Conservation (phyloP, 345 rosid species). For the Physaria fendleri region DNA sequence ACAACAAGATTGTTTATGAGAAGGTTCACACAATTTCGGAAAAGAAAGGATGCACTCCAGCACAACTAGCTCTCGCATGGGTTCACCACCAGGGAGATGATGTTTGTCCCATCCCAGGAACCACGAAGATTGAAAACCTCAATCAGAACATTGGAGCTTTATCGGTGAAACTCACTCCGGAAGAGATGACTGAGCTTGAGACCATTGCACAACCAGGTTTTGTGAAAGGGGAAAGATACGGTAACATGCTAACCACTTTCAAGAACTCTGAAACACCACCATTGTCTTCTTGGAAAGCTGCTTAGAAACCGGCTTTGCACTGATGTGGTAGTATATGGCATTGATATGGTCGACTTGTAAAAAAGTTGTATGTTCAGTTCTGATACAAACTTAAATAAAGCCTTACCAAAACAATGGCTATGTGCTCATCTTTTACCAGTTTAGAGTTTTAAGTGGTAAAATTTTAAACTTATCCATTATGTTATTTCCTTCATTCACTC, state of each 20-base stretch:
- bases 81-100: constrained; percentile 62
- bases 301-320: not conserved
- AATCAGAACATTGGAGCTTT: constrained; percentile 51
- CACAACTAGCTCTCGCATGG: constrained; percentile 64
- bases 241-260: not conserved
- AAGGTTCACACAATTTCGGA: constrained; percentile 37
- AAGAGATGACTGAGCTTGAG: constrained; percentile 52
- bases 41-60: constrained; percentile 51
- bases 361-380: too few relatives aligned
- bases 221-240: constrained; percentile 40
- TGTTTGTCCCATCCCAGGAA: constrained; percentile 58
- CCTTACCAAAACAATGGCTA: too few relatives aligned
- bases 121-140: constrained; percentile 52
- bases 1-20: constrained; percentile 37
- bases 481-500: too few relatives aligned
- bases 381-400: too few relatives aligned
- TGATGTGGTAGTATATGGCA: not conserved
- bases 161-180: constrained; percentile 40
- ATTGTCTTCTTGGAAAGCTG: constrained; percentile 42
- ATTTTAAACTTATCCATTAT: too few relatives aligned
- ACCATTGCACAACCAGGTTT: constrained; percentile 33
- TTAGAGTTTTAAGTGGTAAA: too few relatives aligned
- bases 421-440: too few relatives aligned
- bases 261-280: constrained; percentile 42
- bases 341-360: constrained; percentile 4